These are phyloP conservation scores for Aspergillus nanangensis DNA, from an alignment of 495 filamentous ascomycete genomes.

Conservation along the genomic window DNA sequence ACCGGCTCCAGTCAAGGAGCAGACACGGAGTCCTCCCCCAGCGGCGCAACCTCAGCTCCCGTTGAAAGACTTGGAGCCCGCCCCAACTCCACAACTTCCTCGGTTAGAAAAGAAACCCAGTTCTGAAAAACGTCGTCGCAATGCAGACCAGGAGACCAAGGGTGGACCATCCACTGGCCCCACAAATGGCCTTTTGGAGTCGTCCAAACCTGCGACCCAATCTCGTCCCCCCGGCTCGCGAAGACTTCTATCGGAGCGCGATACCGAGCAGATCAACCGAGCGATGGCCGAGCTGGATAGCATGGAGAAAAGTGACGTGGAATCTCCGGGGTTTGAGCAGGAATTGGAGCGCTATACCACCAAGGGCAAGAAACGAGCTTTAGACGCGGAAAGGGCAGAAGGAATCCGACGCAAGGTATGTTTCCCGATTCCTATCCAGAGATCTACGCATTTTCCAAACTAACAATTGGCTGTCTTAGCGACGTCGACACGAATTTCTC, in stretches of 20 bases:
- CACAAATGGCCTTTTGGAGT: conserved; percentile 31
- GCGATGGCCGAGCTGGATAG: conserved; percentile 62
- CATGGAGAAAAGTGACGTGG: conserved; percentile 61
- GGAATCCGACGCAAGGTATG: conserved; percentile 52
- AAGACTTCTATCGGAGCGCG: conserved; percentile 54
- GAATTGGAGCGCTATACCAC: conserved; percentile 51
- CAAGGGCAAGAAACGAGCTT: conserved; percentile 55
- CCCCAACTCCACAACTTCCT: conserved; percentile 7
- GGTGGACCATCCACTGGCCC: conserved; percentile 38
- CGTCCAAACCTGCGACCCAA: conserved; percentile 9
- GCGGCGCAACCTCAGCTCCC: conserved; percentile 3
- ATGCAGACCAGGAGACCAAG: conserved; percentile 39
- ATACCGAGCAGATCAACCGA: conserved; percentile 64
- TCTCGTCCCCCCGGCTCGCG: conserved; percentile 29
- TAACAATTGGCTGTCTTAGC: conserved; percentile 26
- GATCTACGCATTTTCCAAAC: neutral
- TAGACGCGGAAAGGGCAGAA: conserved; percentile 55
- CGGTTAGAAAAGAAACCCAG: conserved; percentile 25
- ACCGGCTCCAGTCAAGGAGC: conserved; percentile 17
- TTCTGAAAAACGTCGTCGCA: conserved; percentile 28
- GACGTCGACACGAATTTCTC: conserved; percentile 49
- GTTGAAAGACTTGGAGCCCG: conserved; percentile 6
- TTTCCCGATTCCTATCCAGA: conserved; percentile 11
- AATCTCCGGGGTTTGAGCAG: conserved; percentile 57
- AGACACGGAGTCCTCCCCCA: conserved; percentile 7